A percentile compares a stretch with the other conserved stretches of the same genome.
phyloP scores from a whole-genome alignment of 2,329 filamentous ascomycete genomes.

The Penicillium sp. region DNA sequence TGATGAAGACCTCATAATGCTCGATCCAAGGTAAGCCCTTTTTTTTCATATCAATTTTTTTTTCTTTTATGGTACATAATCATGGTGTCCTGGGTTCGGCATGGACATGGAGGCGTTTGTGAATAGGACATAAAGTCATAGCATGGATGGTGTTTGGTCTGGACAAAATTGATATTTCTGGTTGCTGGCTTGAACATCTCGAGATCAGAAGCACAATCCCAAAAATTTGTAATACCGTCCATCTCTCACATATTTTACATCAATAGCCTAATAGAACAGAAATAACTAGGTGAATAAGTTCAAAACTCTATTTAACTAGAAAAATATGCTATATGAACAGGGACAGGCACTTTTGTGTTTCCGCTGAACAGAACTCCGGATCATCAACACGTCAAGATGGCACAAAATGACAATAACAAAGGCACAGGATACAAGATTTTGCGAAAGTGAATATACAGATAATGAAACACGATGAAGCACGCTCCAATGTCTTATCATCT shows the following conservation, averaged over 20 bases:
- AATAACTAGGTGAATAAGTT: neutral
- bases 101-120: conserved; percentile 16
- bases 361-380: conserved; percentile 39
- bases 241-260: neutral
- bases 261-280: neutral
- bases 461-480: conserved; percentile 16
- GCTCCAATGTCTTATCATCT: conserved; percentile 20
- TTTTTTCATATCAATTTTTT: neutral
- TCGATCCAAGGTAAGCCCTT: conserved; percentile 35
- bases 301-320: conserved; percentile 25
- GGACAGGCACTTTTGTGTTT: conserved; percentile 36
- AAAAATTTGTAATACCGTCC: neutral
- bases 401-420: conserved; percentile 14
- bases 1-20: conserved; percentile 45
- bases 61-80: conserved; percentile 10
- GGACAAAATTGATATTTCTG: conserved; percentile 1
- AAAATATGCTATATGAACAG: conserved; percentile 33
- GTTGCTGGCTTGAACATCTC: neutral
- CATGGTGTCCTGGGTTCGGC: conserved; percentile 1
- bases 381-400: conserved; percentile 37
- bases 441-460: conserved; percentile 28
- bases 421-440: conserved; percentile 17
- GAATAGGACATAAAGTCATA: conserved; percentile 18
- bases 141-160: conserved; percentile 24
- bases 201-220: neutral